Percentiles rank a stretch among this genome's conserved stretches.
phyloP scores from a whole-genome alignment of 805 yeast species.

The Wickerhamomyces chaumierensis region DNA sequence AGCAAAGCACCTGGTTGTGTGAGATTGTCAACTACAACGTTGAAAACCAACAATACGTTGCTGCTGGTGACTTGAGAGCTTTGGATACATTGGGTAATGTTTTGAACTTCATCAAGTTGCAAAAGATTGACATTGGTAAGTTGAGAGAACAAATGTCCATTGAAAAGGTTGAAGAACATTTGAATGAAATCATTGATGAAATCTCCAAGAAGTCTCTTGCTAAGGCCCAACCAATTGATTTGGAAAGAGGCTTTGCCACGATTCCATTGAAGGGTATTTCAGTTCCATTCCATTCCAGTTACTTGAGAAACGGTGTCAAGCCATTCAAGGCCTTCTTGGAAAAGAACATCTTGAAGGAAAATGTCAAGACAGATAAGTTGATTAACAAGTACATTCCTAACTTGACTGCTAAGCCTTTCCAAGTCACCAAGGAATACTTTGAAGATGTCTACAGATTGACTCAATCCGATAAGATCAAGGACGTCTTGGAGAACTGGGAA shows the following conservation, averaged over 20 bases:
- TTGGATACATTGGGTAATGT: conserved; percentile 90
- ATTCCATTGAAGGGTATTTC: conserved; percentile 97
- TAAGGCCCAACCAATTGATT: conserved; percentile 92
- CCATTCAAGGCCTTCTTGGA: conserved; percentile 97
- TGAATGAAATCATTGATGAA: conserved; percentile 79
- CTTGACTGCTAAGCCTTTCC: conserved; percentile 95
- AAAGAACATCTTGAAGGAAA: conserved; percentile 90
- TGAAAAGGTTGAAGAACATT: conserved; percentile 82
- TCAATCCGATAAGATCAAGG: conserved; percentile 81
- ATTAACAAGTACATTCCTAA: conserved; percentile 96
- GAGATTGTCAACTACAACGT: conserved; percentile 98
- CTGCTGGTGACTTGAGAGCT: conserved; percentile 97
- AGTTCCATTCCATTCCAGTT: conserved; percentile 99
- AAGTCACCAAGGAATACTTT: conserved; percentile 92
- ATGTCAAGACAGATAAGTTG: conserved; percentile 89
- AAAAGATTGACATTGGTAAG: conserved; percentile 87
- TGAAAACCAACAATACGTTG: conserved; percentile 95
- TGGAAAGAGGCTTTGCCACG: conserved; percentile 97
- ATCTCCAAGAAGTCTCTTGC: conserved; percentile 70
- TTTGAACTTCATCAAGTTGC: conserved; percentile 82
- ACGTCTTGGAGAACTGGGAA: conserved; percentile 93
- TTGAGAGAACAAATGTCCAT: conserved; percentile 71
- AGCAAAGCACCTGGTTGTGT: conserved; percentile 82
- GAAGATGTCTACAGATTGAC: conserved; percentile 92
- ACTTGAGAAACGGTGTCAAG: conserved; percentile 95